A percentile compares a stretch with the other conserved stretches of the same genome.
These are phyloP conservation scores for Kalanchoe fedtschenkoi DNA, from an alignment of 164 flowering plant genomes.

Conservation along the genomic window DNA sequence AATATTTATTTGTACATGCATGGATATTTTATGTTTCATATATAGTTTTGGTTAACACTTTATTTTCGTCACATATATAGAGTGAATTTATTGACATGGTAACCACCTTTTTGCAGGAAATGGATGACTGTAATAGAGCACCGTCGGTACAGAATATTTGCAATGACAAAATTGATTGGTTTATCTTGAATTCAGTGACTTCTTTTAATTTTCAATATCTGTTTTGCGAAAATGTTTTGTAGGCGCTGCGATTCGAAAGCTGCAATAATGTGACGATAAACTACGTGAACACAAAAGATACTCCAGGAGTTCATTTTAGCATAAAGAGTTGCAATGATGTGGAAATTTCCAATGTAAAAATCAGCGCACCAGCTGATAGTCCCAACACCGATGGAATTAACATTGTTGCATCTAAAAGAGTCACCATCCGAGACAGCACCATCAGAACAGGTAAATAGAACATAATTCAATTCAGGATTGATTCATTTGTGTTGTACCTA, in stretches of 20 bases:
- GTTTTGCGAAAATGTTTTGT: not conserved
- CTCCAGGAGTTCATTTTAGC: slow-evolving; percentile 14
- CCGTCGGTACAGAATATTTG: slow-evolving; percentile 1
- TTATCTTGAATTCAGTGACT: not conserved
- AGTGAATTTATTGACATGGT: too few relatives aligned
- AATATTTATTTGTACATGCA: not conserved
- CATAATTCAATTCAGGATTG: not conserved
- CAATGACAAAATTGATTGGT: not conserved
- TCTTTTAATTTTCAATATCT: not conserved
- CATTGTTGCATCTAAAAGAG: slow-evolving; percentile 4
- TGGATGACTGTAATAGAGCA: not conserved
- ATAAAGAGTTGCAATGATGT: slow-evolving; percentile 6
- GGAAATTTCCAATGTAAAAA: slow-evolving; percentile 9
- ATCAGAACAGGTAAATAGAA: slow-evolving; percentile 3
- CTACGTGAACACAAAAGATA: slow-evolving; percentile 3
- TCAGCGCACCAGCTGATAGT: slow-evolving; percentile 18
- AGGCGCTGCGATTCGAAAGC: slow-evolving; percentile 11
- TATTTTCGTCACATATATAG: not conserved
- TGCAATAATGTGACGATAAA: slow-evolving; percentile 12
- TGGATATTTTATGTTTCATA: not conserved
- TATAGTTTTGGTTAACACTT: not conserved
- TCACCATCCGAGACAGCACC: not conserved
- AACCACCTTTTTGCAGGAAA: too few relatives aligned
- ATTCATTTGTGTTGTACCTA: not conserved
- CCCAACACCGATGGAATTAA: slow-evolving; percentile 32